These are phyloP conservation scores for Kuraishia ogatae DNA, from an alignment of 805 yeast genomes.

Conservation along the genomic window DNA sequence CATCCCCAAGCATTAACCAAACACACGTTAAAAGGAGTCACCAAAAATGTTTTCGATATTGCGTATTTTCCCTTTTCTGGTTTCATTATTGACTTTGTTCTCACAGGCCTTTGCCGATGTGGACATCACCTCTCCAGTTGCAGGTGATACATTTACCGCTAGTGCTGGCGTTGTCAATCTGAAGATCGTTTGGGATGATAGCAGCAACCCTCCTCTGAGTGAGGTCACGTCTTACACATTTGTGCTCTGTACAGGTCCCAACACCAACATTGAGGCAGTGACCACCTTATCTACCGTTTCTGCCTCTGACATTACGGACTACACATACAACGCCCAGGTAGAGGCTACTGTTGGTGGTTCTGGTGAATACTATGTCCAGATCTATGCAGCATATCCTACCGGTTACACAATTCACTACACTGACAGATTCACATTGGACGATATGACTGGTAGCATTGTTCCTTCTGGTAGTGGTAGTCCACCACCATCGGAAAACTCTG, in stretches of 20 bases:
- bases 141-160: conserved; percentile 30
- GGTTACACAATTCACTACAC: conserved; percentile 60
- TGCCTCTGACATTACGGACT: conserved; percentile 21
- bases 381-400: conserved; percentile 35
- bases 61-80: neutral
- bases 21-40: neutral
- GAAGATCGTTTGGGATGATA: conserved; percentile 54
- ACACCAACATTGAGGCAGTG: conserved; percentile 34
- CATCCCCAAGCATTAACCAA: neutral
- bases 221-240: conserved; percentile 40
- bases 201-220: conserved; percentile 33
- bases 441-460: conserved; percentile 60
- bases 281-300: conserved; percentile 21
- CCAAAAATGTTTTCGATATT: neutral
- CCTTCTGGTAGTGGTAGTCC: conserved; percentile 40
- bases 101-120: conserved; percentile 37
- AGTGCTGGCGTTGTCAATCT: conserved; percentile 26
- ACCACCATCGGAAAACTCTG: conserved; percentile 29
- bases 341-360: conserved; percentile 37
- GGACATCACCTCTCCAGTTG: conserved; percentile 29
- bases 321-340: conserved; percentile 32
- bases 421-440: conserved; percentile 52
- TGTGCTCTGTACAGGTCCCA: conserved; percentile 62
- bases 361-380: conserved; percentile 71
- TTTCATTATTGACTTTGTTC: conserved; percentile 5